Evolutionary conservation across 371 early-diverging fungal species (phyloP), one percentile per base, ranked within the genome.

Genomic region (Rhizopus stolonifer): DNA sequence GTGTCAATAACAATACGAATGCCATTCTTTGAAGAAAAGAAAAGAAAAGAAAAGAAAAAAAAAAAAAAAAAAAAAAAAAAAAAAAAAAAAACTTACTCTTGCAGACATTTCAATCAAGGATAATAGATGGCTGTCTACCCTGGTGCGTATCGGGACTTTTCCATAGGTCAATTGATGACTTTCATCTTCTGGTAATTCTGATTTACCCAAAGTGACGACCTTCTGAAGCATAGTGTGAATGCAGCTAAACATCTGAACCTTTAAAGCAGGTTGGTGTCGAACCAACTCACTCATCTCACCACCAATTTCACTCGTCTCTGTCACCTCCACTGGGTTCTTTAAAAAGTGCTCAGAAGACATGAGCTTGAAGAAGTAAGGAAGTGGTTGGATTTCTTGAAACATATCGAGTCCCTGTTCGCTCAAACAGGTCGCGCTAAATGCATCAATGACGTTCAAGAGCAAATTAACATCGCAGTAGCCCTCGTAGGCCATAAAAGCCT

Each of bases 341-440:
- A 93, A 58, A 70, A 91, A 88, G 24, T 89, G 85, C 40, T 76
- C 74, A 2, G 82, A 77, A 0, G 87, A 83, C 60, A 98, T 85
- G 23, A 89, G 64, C 7, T 74, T 67, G 36, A 96, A 88, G 52
- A 87, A 89, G 52, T 82, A 81, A 3, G 75, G 74, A 18, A 97
- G 64, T 2, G 92, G 86, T n/a, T 84, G 80, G 0, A 78, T 78
- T 31, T 82, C 77, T 40, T 76, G 82, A 61, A 95, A 86, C 65
- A 87, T 82, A 40, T 92, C 89, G 34, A 96, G 56, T 1, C 98
- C 98, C 8, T 73, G 61, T 6, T 79, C 61, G 63, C 97, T 97
- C 23, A 98, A 67, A 61, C 98, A 97, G 21, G 96, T 85, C 17
- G 98, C 98, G n/a, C 97, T 96, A 74, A 98, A 88, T 0, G 92